phyloP scores from a whole-genome alignment of 2,329 filamentous ascomycete genomes.

The Mollisia scopiformis region DNA sequence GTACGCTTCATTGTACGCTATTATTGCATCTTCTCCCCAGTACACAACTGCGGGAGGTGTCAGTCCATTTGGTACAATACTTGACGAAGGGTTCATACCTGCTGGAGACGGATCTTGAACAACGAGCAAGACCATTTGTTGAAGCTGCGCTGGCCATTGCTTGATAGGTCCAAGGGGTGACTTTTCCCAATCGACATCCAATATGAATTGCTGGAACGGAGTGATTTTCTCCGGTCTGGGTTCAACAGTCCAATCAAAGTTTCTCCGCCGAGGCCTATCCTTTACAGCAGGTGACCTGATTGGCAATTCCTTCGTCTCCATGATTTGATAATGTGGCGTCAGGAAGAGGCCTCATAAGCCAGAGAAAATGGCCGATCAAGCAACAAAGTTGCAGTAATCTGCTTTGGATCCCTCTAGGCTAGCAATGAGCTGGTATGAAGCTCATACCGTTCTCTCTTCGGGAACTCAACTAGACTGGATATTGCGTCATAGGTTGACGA shows the following conservation, averaged over 20 bases:
- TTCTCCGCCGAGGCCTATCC: constrained; percentile 11
- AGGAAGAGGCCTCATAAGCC: too few relatives aligned
- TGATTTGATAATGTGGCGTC: neutral
- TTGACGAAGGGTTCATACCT: constrained; percentile 13
- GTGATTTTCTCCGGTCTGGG: constrained; percentile 18
- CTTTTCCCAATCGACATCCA: constrained; percentile 43
- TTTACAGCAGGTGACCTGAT: constrained; percentile 8
- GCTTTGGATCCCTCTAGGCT: too few relatives aligned
- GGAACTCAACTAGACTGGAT: too few relatives aligned
- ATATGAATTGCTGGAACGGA: constrained; percentile 32
- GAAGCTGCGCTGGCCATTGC: constrained; percentile 44
- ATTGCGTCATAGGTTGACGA: too few relatives aligned
- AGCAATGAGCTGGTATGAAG: too few relatives aligned
- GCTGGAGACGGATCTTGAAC: constrained; percentile 39
- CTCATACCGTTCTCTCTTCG: too few relatives aligned
- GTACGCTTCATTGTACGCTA: constrained; percentile 42
- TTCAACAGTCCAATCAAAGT: constrained; percentile 28
- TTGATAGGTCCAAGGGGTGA: constrained; percentile 44
- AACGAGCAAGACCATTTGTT: constrained; percentile 40
- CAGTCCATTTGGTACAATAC: neutral
- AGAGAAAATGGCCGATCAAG: too few relatives aligned
- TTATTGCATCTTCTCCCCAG: constrained; percentile 38
- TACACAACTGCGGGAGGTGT: constrained; percentile 34
- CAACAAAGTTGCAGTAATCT: too few relatives aligned
- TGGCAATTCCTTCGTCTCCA: neutral